Conservation (phyloP, 108 stramenopile species). For the Skeletonema marinoi region DNA sequence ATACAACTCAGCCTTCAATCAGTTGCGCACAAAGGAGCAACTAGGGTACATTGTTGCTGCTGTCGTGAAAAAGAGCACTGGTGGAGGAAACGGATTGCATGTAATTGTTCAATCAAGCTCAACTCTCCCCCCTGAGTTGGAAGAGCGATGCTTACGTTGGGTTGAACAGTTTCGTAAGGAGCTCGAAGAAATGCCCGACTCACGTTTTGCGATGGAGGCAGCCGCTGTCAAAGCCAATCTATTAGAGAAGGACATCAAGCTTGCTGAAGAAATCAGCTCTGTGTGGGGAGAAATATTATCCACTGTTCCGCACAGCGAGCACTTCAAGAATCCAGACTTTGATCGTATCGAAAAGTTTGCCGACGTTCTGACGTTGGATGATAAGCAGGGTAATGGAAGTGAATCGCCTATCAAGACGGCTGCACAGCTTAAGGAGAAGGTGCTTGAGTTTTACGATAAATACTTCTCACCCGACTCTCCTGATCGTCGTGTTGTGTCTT, state of each 20-base stretch:
- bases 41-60: conserved; percentile 88
- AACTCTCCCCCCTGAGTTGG: conserved; percentile 61
- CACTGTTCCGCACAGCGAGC: conserved; percentile 54
- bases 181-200: conserved; percentile 72
- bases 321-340: conserved; percentile 65
- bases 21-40: conserved; percentile 86
- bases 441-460: conserved; percentile 75
- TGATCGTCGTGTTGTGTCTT: conserved; percentile 62
- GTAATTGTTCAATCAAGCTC: conserved; percentile 76
- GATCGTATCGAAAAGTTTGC: conserved; percentile 74
- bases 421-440: conserved; percentile 62
- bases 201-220: conserved; percentile 74
- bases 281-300: conserved; percentile 78
- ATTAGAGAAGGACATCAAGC: conserved; percentile 76
- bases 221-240: conserved; percentile 77
- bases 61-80: conserved; percentile 70
- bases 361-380: conserved; percentile 59
- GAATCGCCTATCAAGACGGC: conserved; percentile 38
- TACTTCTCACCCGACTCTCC: conserved; percentile 57
- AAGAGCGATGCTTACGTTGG: conserved; percentile 81
- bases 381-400: conserved; percentile 21
- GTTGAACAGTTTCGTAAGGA: conserved; percentile 74
- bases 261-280: conserved; percentile 69
- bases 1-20: conserved; percentile 86
- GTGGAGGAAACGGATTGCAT: conserved; percentile 70